phyloP scores from a whole-genome alignment of 306 rosid species.

The Benincasa hispida region DNA sequence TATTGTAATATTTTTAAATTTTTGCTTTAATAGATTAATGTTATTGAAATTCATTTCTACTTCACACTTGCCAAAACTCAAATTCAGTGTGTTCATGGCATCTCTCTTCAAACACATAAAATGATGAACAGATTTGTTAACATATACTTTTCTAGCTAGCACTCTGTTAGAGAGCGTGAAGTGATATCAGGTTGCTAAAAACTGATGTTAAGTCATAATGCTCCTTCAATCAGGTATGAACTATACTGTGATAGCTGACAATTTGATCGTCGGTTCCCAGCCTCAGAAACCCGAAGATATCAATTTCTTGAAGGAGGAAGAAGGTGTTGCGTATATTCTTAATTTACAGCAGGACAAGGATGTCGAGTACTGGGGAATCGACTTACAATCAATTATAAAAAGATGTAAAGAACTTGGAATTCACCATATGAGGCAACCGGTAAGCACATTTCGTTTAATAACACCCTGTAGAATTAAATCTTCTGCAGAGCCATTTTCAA shows the following conservation, averaged over 20 bases:
- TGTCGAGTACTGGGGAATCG: conserved; percentile 78
- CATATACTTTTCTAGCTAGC: not conserved
- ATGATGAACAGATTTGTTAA: not conserved
- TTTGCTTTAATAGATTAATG: not conserved
- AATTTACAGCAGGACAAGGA: conserved; percentile 91
- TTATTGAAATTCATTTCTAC: not conserved
- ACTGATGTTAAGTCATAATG: conserved; percentile 1
- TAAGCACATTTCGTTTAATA: conserved; percentile 15
- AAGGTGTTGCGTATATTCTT: conserved; percentile 72
- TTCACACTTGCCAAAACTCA: not conserved
- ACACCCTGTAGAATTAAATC: not conserved
- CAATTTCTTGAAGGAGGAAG: conserved; percentile 56
- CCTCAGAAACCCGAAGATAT: conserved; percentile 87
- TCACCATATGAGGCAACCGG: conserved; percentile 75
- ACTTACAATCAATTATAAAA: conserved; percentile 41
- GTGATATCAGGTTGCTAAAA: not conserved
- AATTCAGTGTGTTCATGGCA: not conserved
- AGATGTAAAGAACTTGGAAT: conserved; percentile 50
- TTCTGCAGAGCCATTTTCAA: not conserved
- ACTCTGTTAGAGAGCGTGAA: not conserved
- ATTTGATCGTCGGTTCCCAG: conserved; percentile 84
- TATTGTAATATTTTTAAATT: not conserved
- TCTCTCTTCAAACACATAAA: not conserved
- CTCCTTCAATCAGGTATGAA: conserved; percentile 68
- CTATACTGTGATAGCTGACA: conserved; percentile 61